Percentiles rank a stretch among this genome's conserved stretches.
phyloP scores from a whole-genome alignment of 2,329 filamentous ascomycete species.

The Cytospora chrysosperma region DNA sequence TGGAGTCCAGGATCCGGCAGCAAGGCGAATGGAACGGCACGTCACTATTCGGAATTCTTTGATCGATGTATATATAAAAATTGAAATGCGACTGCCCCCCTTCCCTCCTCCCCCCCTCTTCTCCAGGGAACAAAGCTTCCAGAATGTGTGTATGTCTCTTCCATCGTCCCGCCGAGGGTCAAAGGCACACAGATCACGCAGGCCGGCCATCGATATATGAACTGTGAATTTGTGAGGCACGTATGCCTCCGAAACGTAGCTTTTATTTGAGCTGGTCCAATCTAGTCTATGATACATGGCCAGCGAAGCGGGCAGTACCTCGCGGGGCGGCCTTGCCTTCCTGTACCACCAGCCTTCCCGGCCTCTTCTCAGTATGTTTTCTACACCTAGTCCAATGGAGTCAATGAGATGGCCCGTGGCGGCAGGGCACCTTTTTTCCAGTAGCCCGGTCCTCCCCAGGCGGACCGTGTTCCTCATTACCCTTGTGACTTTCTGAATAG shows the following conservation, averaged over 20 bases:
- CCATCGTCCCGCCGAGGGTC: neutral
- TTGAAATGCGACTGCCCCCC: neutral
- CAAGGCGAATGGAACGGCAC: conserved; percentile 4
- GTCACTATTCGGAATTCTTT: neutral
- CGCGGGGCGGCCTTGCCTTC: neutral
- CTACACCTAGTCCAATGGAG: conserved; percentile 9
- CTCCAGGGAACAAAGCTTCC: neutral
- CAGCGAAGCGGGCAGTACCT: neutral
- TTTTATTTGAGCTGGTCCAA: conserved; percentile 17
- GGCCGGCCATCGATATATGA: too few relatives aligned
- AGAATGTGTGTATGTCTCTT: neutral
- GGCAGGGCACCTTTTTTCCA: conserved; percentile 4
- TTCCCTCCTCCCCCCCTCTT: too few relatives aligned
- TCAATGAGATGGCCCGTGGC: neutral
- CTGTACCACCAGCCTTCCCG: neutral
- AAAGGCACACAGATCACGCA: neutral
- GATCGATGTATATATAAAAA: neutral
- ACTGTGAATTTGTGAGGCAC: conserved; percentile 23
- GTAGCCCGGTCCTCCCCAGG: neutral
- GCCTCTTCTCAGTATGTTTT: conserved; percentile 1
- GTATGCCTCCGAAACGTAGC: conserved; percentile 24
- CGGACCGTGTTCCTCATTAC: neutral
- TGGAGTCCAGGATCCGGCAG: neutral
- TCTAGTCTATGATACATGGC: conserved; percentile 23
- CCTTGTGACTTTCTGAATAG: conserved; percentile 1